phyloP scores from a whole-genome alignment of 164 flowering plant species.

The Berberis thunbergii region DNA sequence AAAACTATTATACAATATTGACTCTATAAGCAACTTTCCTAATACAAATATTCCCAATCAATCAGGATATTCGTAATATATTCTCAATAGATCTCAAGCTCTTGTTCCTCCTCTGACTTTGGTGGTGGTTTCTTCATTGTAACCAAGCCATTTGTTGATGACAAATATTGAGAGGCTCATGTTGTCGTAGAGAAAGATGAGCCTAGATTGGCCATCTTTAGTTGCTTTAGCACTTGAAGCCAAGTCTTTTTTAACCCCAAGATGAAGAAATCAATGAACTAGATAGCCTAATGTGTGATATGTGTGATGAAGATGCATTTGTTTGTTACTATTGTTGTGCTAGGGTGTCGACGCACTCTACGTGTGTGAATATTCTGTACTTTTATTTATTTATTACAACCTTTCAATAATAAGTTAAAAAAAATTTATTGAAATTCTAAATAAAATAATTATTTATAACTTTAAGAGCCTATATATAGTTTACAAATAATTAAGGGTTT shows the following conservation, averaged over 20 bases:
- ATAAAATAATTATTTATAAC: too few relatives aligned
- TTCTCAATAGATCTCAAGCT: slow-evolving; percentile 63
- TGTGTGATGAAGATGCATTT: slow-evolving; percentile 6
- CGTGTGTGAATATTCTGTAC: neutral
- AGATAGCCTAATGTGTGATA: neutral
- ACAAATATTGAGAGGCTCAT: slow-evolving; percentile 31
- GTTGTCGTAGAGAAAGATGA: slow-evolving; percentile 9
- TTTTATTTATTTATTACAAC: too few relatives aligned
- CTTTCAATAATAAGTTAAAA: too few relatives aligned
- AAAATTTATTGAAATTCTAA: too few relatives aligned
- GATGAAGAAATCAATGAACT: slow-evolving; percentile 1
- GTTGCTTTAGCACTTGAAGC: neutral
- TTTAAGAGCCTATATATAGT: too few relatives aligned
- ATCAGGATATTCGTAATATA: too few relatives aligned
- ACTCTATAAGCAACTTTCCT: too few relatives aligned
- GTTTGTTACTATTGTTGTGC: neutral
- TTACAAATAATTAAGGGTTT: too few relatives aligned
- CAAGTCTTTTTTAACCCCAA: neutral
- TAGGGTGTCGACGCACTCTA: neutral
- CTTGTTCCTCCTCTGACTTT: slow-evolving; percentile 25
- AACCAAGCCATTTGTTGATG: slow-evolving; percentile 2
- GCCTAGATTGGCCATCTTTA: neutral
- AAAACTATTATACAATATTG: too few relatives aligned
- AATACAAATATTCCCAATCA: too few relatives aligned
- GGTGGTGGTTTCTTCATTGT: slow-evolving; percentile 10